Conservation (phyloP, 805 yeast genomes). For the Starmerella sp. region DNA sequence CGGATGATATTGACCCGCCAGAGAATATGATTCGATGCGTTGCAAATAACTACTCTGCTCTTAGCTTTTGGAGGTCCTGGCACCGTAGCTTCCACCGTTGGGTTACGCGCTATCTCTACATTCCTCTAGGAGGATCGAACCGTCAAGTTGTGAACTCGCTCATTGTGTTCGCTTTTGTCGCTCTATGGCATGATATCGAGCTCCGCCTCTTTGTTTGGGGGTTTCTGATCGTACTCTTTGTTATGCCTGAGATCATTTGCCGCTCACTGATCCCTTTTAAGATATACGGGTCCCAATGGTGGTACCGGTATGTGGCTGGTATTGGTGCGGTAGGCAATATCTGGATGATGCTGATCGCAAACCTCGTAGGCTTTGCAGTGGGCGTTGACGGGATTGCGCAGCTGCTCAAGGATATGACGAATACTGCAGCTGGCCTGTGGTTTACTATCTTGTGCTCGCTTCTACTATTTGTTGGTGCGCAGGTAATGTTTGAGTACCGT, state of each 20-base stretch:
- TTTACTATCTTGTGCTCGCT: constrained; percentile 50
- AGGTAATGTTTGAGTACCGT: constrained; percentile 88
- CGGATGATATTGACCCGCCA: constrained; percentile 93
- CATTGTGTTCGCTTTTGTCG: constrained; percentile 87
- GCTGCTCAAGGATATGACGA: constrained; percentile 58
- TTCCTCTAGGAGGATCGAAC: constrained; percentile 79
- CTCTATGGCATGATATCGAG: constrained; percentile 97
- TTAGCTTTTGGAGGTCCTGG: constrained; percentile 99
- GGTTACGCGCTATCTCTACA: constrained; percentile 77
- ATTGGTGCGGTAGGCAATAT: constrained; percentile 79
- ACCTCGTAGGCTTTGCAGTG: constrained; percentile 85
- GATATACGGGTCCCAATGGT: constrained; percentile 37
- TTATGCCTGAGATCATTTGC: constrained; percentile 72
- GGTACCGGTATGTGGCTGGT: constrained; percentile 78
- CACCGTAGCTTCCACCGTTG: constrained; percentile 88
- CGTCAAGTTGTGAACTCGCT: constrained; percentile 65
- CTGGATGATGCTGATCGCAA: constrained; percentile 98
- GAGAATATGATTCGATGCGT: constrained; percentile 96
- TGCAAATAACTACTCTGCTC: constrained; percentile 83
- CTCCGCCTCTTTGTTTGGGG: constrained; percentile 86
- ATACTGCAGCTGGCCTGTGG: constrained; percentile 53
- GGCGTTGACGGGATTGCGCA: constrained; percentile 74
- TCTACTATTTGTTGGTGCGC: constrained; percentile 71
- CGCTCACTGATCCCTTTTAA: constrained; percentile 33
- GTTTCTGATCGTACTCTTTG: constrained; percentile 78